Conservation (phyloP, 2,329 filamentous ascomycete genomes). For the Bipolaris oryzae region DNA sequence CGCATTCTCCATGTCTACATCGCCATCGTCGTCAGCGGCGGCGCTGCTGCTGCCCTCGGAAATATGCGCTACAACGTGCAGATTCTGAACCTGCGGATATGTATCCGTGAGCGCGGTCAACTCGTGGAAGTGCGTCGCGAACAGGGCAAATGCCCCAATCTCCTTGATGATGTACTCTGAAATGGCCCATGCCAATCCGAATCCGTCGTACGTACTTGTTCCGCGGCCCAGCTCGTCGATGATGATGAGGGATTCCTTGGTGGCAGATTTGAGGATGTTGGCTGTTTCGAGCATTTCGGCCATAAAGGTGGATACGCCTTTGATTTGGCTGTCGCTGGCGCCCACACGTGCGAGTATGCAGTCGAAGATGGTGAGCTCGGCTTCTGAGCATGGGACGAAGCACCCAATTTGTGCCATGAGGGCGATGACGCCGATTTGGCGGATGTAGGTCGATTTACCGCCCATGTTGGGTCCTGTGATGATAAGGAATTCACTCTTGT, state of each 20-base stretch:
- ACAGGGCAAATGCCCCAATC: slow-evolving; percentile 91
- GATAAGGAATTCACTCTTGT: slow-evolving; percentile 86
- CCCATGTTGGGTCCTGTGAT: slow-evolving; percentile 99
- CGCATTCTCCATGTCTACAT: slow-evolving; percentile 50
- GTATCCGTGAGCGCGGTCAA: slow-evolving; percentile 87
- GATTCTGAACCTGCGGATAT: slow-evolving; percentile 85
- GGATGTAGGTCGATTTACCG: slow-evolving; percentile 97
- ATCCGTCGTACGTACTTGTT: slow-evolving; percentile 97
- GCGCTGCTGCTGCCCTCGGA: slow-evolving; percentile 50
- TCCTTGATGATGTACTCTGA: slow-evolving; percentile 96
- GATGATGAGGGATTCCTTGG: slow-evolving; percentile 93
- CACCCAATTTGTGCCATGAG: slow-evolving; percentile 97
- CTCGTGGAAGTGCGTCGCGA: slow-evolving; percentile 98
- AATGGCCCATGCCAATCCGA: slow-evolving; percentile 98
- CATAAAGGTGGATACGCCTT: slow-evolving; percentile 99
- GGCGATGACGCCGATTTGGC: slow-evolving; percentile 94
- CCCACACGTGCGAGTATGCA: slow-evolving; percentile 95
- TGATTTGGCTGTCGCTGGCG: slow-evolving; percentile 93
- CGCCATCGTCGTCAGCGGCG: slow-evolving; percentile 2
- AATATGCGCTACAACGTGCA: slow-evolving; percentile 97
- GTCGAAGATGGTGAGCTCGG: slow-evolving; percentile 94
- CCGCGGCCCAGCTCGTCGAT: slow-evolving; percentile 97
- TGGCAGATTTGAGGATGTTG: slow-evolving; percentile 97
- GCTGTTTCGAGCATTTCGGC: slow-evolving; percentile 99
- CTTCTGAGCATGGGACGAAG: slow-evolving; percentile 90